Percentiles rank a stretch among this genome's conserved stretches.
Evolutionary conservation across 2,329 filamentous ascomycete genomes (phyloP).

Genomic region (Colletotrichum orbiculare): DNA sequence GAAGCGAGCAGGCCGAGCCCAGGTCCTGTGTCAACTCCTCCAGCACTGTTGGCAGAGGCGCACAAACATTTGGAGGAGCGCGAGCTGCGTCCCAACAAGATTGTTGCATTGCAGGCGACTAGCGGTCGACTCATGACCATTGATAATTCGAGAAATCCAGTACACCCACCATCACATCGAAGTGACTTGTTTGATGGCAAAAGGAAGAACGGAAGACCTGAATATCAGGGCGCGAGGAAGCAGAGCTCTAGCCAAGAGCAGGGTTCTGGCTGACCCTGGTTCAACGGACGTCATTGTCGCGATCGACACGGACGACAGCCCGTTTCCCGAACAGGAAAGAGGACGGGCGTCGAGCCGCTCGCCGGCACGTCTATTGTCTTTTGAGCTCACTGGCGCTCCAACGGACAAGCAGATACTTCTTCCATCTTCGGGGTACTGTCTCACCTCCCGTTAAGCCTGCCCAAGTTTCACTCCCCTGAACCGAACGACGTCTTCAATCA

Average conservation of each 20-base stretch:
- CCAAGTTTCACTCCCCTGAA: conserved; percentile 20
- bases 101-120: too few relatives aligned
- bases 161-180: neutral
- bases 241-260: conserved; percentile 14
- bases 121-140: neutral
- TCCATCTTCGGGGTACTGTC: neutral
- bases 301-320: conserved; percentile 32
- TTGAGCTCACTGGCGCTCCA: conserved; percentile 3
- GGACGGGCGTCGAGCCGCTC: conserved; percentile 11
- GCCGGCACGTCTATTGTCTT: neutral
- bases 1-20: neutral
- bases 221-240: conserved; percentile 2
- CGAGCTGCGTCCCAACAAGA: too few relatives aligned
- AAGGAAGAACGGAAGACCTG: neutral
- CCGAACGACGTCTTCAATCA: neutral
- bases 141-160: neutral
- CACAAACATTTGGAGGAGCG: too few relatives aligned
- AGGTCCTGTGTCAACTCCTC: too few relatives aligned
- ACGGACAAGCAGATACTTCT: neutral
- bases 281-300: conserved; percentile 31
- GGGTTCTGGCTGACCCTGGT: conserved; percentile 7
- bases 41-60: too few relatives aligned
- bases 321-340: conserved; percentile 32
- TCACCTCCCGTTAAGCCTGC: conserved; percentile 4
- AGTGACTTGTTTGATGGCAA: neutral